phyloP scores from a whole-genome alignment of 2,329 filamentous ascomycete genomes.

The Fusarium drepaniforme region DNA sequence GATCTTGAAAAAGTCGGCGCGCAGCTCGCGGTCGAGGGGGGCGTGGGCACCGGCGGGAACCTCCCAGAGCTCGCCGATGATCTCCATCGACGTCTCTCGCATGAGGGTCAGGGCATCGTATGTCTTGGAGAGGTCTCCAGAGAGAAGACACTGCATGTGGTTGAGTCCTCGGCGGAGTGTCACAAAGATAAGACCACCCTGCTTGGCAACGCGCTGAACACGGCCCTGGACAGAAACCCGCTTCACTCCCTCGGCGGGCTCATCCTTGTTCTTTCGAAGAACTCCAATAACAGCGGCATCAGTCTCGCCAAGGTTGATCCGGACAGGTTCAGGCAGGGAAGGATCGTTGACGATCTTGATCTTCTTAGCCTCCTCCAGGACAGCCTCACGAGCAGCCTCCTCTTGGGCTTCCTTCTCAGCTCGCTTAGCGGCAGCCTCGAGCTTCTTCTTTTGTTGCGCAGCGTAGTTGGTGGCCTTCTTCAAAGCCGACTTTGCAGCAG shows the following conservation, averaged over 20 bases:
- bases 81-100: slow-evolving; percentile 86
- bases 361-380: slow-evolving; percentile 46
- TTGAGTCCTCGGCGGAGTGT: slow-evolving; percentile 83
- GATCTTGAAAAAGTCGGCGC: slow-evolving; percentile 89
- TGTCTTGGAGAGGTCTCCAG: slow-evolving; percentile 86
- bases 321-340: slow-evolving; percentile 78
- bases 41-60: slow-evolving; percentile 85
- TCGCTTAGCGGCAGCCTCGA: slow-evolving; percentile 40
- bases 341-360: slow-evolving; percentile 67
- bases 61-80: slow-evolving; percentile 86
- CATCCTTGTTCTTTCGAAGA: slow-evolving; percentile 50
- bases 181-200: slow-evolving; percentile 89
- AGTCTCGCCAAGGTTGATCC: slow-evolving; percentile 76
- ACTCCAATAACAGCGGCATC: slow-evolving; percentile 46
- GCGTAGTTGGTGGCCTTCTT: slow-evolving; percentile 45
- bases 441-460: slow-evolving; percentile 44
- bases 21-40: slow-evolving; percentile 86
- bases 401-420: slow-evolving; percentile 44
- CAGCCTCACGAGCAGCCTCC: slow-evolving; percentile 37
- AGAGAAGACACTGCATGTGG: slow-evolving; percentile 71
- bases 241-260: slow-evolving; percentile 39
- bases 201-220: slow-evolving; percentile 83
- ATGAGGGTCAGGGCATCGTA: slow-evolving; percentile 90
- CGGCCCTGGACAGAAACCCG: slow-evolving; percentile 84
- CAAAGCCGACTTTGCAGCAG: slow-evolving; percentile 44